phyloP scores from a whole-genome alignment of 257 asterid genomes.

The Ocimum tenuiflorum region DNA sequence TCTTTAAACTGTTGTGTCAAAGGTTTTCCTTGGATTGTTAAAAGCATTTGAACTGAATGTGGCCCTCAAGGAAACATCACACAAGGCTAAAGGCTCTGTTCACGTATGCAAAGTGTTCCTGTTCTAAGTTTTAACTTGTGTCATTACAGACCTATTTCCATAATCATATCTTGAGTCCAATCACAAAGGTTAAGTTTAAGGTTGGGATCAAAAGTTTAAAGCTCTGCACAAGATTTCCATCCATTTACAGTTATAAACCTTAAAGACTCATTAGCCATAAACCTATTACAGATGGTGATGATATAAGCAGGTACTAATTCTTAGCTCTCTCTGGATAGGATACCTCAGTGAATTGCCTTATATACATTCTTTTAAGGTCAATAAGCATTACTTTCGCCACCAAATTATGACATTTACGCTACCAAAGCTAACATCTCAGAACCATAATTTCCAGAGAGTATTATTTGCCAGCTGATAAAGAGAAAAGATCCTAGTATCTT shows the following conservation, averaged over 20 bases:
- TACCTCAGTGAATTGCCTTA: too few relatives aligned
- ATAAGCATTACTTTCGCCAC: background rate
- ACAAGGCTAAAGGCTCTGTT: background rate
- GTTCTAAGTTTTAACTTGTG: too few relatives aligned
- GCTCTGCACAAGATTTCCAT: background rate
- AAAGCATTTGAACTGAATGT: too few relatives aligned
- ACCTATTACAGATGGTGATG: background rate
- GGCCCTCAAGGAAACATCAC: background rate
- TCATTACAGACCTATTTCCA: too few relatives aligned
- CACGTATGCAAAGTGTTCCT: too few relatives aligned
- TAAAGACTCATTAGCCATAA: background rate
- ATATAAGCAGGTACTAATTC: background rate
- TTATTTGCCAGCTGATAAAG: background rate
- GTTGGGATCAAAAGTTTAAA: background rate
- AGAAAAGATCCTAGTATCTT: background rate
- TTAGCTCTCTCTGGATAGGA: background rate
- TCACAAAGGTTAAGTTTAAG: background rate
- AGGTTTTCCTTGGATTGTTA: too few relatives aligned
- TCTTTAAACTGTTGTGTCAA: background rate
- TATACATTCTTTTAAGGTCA: too few relatives aligned
- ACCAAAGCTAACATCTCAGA: background rate
- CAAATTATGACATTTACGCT: background rate
- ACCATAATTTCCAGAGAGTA: background rate
- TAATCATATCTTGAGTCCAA: background rate
- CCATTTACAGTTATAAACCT: background rate